Evolutionary conservation across 495 filamentous ascomycete genomes (phyloP).

Genomic region (Chaetomium cochliodes): DNA sequence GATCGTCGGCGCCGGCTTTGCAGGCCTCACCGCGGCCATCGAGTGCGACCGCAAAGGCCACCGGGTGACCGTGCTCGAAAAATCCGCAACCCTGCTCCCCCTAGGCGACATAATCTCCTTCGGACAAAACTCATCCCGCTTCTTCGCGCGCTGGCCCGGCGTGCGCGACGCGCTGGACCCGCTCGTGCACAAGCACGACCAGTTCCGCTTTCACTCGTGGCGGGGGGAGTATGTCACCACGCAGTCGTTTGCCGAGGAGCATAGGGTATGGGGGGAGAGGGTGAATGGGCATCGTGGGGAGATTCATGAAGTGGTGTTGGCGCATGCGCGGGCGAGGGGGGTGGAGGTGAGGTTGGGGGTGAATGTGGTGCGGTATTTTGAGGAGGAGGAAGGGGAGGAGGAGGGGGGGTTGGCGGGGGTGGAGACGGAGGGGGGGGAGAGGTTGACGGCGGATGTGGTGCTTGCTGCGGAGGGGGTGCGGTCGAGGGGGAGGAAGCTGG

Average conservation of each 20-base stretch:
- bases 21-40: constrained; percentile 59
- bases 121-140: constrained; percentile 46
- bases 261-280: constrained; percentile 27
- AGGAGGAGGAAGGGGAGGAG: too few relatives aligned
- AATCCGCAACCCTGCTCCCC: constrained; percentile 39
- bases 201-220: constrained; percentile 30
- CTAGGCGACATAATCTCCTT: constrained; percentile 54
- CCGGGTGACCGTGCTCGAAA: constrained; percentile 36
- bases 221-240: constrained; percentile 31
- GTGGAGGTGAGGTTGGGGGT: constrained; percentile 55
- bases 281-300: constrained; percentile 65
- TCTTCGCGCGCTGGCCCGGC: constrained; percentile 7
- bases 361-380: constrained; percentile 60
- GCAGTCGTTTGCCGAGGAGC: constrained; percentile 33
- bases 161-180: neutral
- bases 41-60: constrained; percentile 51
- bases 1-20: constrained; percentile 62
- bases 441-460: constrained; percentile 55
- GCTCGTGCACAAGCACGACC: constrained; percentile 30
- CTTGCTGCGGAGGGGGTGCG: constrained; percentile 64
- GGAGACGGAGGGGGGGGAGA: constrained; percentile 46
- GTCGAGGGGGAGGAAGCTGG: constrained; percentile 56
- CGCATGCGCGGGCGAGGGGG: constrained; percentile 54
- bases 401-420: constrained; percentile 50
- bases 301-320: constrained; percentile 58